Conservation (phyloP, 1,284 basidiomycete species). For the Neotropicomus parvogracilis region DNA sequence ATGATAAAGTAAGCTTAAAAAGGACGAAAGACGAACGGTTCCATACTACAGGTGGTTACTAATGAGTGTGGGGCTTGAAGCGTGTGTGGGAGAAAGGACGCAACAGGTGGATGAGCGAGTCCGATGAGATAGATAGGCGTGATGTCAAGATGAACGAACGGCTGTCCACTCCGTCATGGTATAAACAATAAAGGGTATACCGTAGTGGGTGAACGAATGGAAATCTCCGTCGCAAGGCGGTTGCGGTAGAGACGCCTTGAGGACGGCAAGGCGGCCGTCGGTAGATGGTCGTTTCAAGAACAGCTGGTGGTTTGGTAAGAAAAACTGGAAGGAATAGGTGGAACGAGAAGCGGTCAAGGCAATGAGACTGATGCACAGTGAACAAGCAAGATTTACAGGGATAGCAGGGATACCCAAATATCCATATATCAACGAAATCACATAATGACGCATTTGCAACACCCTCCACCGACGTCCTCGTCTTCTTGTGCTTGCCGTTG, state of each 20-base stretch:
- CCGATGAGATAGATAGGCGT: conserved; percentile 18
- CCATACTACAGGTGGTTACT: conserved; percentile 27
- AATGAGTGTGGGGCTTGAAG: conserved; percentile 24
- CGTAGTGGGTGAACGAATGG: conserved; percentile 16
- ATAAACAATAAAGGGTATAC: conserved; percentile 26
- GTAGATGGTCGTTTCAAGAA: conserved; percentile 16
- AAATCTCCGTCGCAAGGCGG: conserved; percentile 13
- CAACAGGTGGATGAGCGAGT: conserved; percentile 16
- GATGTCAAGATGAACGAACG: conserved; percentile 13
- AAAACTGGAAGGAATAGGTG: conserved; percentile 6
- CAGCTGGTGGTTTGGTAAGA: conserved; percentile 4
- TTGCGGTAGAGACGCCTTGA: conserved; percentile 6
- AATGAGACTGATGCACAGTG: conserved; percentile 19
- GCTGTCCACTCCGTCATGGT: conserved; percentile 25
- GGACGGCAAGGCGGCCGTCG: conserved; percentile 8
- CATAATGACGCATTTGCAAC: conserved; percentile 64
- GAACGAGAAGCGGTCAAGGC: conserved; percentile 14
- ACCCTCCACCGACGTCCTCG: conserved; percentile 46
- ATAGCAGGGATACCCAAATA: conserved; percentile 21
- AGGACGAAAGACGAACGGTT: conserved; percentile 20
- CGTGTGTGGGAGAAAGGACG: conserved; percentile 9
- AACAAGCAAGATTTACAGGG: conserved; percentile 23
- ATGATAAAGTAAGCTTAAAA: conserved; percentile 24
- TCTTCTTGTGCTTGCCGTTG: conserved; percentile 30
- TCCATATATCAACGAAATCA: conserved; percentile 36